Evolutionary conservation across 202 grass and related monocot species (phyloP).

Genomic region (Schoenoplectus triqueter): DNA sequence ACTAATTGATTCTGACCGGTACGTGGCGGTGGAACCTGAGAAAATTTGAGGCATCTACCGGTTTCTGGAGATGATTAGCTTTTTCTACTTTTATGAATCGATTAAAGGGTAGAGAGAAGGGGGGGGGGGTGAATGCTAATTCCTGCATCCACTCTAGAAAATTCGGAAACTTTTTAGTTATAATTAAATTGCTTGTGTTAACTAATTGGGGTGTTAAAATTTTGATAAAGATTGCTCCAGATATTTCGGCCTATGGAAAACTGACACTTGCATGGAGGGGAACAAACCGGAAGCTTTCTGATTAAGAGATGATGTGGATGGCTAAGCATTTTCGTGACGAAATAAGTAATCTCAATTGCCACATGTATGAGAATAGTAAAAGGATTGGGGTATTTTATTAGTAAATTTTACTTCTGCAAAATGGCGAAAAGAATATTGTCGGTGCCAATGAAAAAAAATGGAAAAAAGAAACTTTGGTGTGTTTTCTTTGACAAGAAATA

Average conservation of each 20-base stretch:
- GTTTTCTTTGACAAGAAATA: background rate
- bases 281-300: background rate
- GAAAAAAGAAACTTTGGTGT: too few species aligned
- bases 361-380: background rate
- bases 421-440: background rate
- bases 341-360: background rate
- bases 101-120: background rate
- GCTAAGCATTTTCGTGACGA: background rate
- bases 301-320: conserved; percentile 13
- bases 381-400: background rate
- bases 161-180: background rate
- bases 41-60: conserved; percentile 20
- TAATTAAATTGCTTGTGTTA: background rate
- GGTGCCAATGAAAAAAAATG: background rate
- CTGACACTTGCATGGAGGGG: conserved; percentile 7
- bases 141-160: background rate
- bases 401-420: background rate
- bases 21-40: conserved; percentile 17
- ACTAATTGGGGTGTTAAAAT: background rate
- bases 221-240: background rate
- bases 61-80: conserved; percentile 27
- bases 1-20: conserved; percentile 21
- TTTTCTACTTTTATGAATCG: background rate
- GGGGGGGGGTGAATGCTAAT: background rate
- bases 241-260: background rate